A percentile compares a stretch with the other conserved stretches of the same genome.
phyloP scores from a whole-genome alignment of 768 basidiomycete species.

The Mycena haematopus region DNA sequence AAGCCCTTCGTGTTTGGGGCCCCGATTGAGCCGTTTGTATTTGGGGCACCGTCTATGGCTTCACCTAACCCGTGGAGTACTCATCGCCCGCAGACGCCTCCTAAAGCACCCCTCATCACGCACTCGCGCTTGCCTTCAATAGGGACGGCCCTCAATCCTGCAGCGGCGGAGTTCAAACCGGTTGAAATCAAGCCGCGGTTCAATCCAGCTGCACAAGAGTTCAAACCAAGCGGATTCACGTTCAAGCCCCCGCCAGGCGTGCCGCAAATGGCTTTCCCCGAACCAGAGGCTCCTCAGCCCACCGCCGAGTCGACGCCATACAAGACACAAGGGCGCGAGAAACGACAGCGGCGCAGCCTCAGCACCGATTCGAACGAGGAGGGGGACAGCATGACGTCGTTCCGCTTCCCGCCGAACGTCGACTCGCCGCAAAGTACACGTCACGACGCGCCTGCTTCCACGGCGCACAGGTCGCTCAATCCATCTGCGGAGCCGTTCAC shows the following conservation, averaged over 20 bases:
- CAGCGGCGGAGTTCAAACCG: conserved; percentile 86
- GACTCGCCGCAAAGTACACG: conserved; percentile 58
- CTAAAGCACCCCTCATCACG: conserved; percentile 41
- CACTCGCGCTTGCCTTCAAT: conserved; percentile 56
- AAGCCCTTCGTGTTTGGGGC: conserved; percentile 85
- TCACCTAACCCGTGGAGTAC: conserved; percentile 39
- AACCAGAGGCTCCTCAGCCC: conserved; percentile 34
- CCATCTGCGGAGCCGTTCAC: conserved; percentile 66
- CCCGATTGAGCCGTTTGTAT: conserved; percentile 35
- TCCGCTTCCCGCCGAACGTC: conserved; percentile 70
- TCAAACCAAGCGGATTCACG: conserved; percentile 79
- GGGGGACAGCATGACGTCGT: conserved; percentile 73
- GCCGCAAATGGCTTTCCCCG: conserved; percentile 58
- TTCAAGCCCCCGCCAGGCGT: conserved; percentile 76
- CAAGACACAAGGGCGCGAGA: conserved; percentile 78
- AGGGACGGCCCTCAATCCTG: conserved; percentile 77
- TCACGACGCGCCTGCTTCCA: conserved; percentile 49
- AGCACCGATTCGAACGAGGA: conserved; percentile 48
- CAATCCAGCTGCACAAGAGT: conserved; percentile 73
- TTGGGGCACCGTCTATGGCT: conserved; percentile 40
- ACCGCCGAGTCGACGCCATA: conserved; percentile 48
- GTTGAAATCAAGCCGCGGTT: conserved; percentile 48
- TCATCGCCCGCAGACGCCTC: conserved; percentile 38
- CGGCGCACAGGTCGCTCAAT: conserved; percentile 45
- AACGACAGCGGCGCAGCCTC: conserved; percentile 70